Evolutionary conservation across 148 eudicot genomes (phyloP), one percentile per base, ranked within the genome.

Genomic region (Diospyros lotus): DNA sequence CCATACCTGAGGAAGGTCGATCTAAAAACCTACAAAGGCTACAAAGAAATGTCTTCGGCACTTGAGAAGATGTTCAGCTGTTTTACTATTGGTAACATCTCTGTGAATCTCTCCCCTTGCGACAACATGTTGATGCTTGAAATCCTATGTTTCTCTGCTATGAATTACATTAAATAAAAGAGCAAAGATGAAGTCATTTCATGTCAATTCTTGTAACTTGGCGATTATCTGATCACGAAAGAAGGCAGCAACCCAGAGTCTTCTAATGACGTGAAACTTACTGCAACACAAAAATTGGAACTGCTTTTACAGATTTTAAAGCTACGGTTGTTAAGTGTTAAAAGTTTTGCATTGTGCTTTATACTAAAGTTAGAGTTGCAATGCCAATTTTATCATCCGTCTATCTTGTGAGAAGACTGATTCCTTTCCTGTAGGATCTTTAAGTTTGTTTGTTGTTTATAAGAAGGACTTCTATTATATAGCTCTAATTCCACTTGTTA

Each of bases 11-110:
- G 93, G 75, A 89, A 87, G 71, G 87, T 89, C n/a, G 90, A 87
- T 76, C 87, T 89, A 68, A 69, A 72, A 74, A 82, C 76, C 6
- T 89, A 79, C 46, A 44, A 73, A 38, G 71, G 85, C 77, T 89
- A 89, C 59, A 77, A 48, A 2, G 89, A 86, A 10, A 80, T 89
- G 53, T 87, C 89, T 80, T 77, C 84, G 8, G 85, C 85, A 56
- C 87, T 89, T 11, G 89, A 87, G 78, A 84, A 87, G 61, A 89
- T 89, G 93, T 89, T 89, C 82, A 80, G 90, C 77, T 86, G 93
- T 80, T 87, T 89, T 62, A 85, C 86, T 17, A 79, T 80, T 40
- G 92, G 92, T 89, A 82, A 63, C 65, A 13, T 66, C 50, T 74
- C 65, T 45, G 46, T 44, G 7, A 60, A 59, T 73, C 56, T 15